These are phyloP conservation scores for Solanum arcanum DNA, from an alignment of 257 asterid genomes.

Conservation along the genomic window DNA sequence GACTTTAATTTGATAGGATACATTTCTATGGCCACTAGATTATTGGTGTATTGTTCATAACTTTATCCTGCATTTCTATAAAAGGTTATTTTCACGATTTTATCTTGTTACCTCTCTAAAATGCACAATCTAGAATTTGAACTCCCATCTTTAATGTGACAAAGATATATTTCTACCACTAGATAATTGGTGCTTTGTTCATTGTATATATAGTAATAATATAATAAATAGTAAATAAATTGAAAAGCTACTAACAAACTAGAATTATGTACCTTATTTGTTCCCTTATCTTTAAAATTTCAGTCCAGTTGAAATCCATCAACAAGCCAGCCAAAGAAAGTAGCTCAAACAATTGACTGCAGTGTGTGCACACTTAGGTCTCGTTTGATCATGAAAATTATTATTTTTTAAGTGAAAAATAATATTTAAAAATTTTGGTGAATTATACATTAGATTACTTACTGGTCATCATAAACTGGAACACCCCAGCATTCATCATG, in stretches of 20 bases:
- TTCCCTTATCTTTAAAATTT: conserved; percentile 57
- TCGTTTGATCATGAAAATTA: neutral
- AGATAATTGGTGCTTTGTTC: neutral
- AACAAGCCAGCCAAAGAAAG: conserved; percentile 86
- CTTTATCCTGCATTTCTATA: too few species aligned
- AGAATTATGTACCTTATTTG: conserved; percentile 35
- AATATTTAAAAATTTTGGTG: neutral
- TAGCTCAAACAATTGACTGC: conserved; percentile 72
- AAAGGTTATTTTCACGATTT: too few species aligned
- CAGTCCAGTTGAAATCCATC: conserved; percentile 93
- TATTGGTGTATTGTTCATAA: too few species aligned
- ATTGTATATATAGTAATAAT: too few species aligned
- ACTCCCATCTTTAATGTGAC: neutral
- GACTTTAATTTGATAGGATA: neutral
- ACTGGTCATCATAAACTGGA: conserved; percentile 90
- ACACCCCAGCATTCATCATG: conserved; percentile 99
- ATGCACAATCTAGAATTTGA: too few species aligned
- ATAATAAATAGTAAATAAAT: neutral
- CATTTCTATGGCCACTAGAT: neutral
- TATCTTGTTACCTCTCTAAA: neutral
- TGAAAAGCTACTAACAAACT: neutral
- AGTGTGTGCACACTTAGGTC: neutral
- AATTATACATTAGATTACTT: conserved; percentile 5
- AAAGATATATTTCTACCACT: neutral
- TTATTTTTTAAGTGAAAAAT: neutral